Evolutionary conservation across 2,329 filamentous ascomycete genomes (phyloP).

Genomic region (Cladosporium sp.): DNA sequence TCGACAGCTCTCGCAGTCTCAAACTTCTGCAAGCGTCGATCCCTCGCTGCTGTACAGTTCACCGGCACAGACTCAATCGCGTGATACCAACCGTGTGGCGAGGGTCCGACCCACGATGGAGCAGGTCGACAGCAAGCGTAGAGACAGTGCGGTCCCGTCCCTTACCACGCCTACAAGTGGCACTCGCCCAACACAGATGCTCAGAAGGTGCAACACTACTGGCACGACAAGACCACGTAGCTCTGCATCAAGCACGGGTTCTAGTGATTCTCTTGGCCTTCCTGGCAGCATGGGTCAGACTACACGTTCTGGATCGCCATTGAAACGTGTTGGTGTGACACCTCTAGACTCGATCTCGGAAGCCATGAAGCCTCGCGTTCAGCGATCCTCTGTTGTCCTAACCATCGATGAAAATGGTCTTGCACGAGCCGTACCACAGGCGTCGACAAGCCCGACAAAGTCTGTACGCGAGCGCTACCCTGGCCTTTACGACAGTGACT

Average conservation of each 20-base stretch:
- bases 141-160: slow-evolving; percentile 19
- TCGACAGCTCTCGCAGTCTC: slow-evolving; percentile 4
- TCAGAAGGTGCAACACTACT: slow-evolving; percentile 46
- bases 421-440: slow-evolving; percentile 44
- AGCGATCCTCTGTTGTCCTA: slow-evolving; percentile 41
- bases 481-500: slow-evolving; percentile 40
- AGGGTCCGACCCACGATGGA: slow-evolving; percentile 16
- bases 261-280: slow-evolving; percentile 17
- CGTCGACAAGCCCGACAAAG: slow-evolving; percentile 31
- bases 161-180: neutral
- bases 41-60: slow-evolving; percentile 42
- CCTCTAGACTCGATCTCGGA: slow-evolving; percentile 46
- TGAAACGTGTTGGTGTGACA: slow-evolving; percentile 41
- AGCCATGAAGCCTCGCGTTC: slow-evolving; percentile 30
- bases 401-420: slow-evolving; percentile 45
- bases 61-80: slow-evolving; percentile 21
- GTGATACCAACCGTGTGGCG: slow-evolving; percentile 17
- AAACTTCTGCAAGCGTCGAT: slow-evolving; percentile 40
- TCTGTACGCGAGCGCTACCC: slow-evolving; percentile 40
- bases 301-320: slow-evolving; percentile 42
- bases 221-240: slow-evolving; percentile 25
- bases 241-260: slow-evolving; percentile 2
- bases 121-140: slow-evolving; percentile 18
- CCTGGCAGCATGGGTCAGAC: slow-evolving; percentile 32
- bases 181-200: slow-evolving; percentile 20